Evolutionary conservation across 805 yeast species (phyloP), one percentile per base, ranked within the genome.

Genomic region (Yarrowia sp.): DNA sequence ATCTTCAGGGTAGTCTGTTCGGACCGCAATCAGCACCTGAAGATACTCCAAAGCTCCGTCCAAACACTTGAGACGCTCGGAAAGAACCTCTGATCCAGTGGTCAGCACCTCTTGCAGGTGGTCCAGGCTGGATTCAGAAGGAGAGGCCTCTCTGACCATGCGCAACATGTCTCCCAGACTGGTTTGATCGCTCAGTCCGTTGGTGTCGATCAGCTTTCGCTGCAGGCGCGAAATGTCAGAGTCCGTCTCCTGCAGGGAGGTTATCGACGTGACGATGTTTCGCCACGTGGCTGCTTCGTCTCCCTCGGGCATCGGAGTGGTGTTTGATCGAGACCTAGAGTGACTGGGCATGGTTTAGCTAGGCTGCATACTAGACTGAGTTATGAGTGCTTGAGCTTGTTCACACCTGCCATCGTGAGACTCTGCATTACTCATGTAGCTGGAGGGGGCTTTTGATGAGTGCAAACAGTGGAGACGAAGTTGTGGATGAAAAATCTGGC

Each of bases 301-400:
- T 59, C 65, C 52, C 65, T 59, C 65, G 19, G 65, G 65, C 65
- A 59, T 59, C 32, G 65, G 65, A 12, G 65, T 59, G 41, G 65
- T 59, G 65, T n/a, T 59, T 32, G 65, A 59, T n/a, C 65, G 65
- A 59, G 65, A 59, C 52, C 65, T 43, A 9, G 65, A 59, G 52
- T 59, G 65, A 59, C 65, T 59, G 50, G 52, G 65, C 65, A 59
- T 59, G 52, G 65, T 59, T 59, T 59, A 43, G 49, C 48, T 26
- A 16, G 43, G 19, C 65, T 56, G 63, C 63, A 56, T 56, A 41
- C 48, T 56, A 53, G 59, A 53, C 63, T 56, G 63, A 56, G 63
- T 56, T 56, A 16, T 9, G 49, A 32, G 40, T 56, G 38, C 46
- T 55, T 11, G 49, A 56, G 63, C 48, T 40, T 55, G 61, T 53